phyloP scores from a whole-genome alignment of 176 grass and related monocot genomes.

The Ananas comosus region DNA sequence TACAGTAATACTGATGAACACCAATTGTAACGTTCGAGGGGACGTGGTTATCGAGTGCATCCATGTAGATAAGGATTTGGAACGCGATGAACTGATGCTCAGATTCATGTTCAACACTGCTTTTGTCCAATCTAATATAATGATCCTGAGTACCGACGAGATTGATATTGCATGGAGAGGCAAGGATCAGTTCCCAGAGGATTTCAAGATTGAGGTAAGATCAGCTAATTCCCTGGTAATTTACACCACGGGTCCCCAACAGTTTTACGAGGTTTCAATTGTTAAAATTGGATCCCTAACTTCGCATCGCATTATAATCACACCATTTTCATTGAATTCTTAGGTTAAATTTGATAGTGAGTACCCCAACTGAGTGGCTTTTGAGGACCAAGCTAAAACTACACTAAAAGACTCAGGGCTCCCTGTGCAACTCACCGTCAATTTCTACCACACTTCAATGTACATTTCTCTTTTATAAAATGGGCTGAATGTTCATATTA shows the following conservation, averaged over 20 bases:
- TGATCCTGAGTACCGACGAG: constrained; percentile 34
- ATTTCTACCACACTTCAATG: neutral
- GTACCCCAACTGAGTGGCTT: neutral
- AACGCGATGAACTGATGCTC: constrained; percentile 29
- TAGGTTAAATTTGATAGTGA: neutral
- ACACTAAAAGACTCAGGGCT: neutral
- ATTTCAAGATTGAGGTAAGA: constrained; percentile 48
- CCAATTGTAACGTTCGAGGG: constrained; percentile 29
- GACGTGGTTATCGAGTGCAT: constrained; percentile 43
- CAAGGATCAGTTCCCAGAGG: constrained; percentile 26
- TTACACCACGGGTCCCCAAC: neutral
- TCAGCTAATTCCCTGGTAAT: neutral
- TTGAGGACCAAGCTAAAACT: neutral
- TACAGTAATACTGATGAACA: constrained; percentile 25
- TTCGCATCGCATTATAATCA: no score
- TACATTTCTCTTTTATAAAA: no score
- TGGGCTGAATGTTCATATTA: neutral
- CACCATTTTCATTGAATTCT: neutral
- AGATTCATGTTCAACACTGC: constrained; percentile 57
- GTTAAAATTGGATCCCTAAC: no score
- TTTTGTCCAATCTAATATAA: constrained; percentile 44
- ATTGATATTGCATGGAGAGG: constrained; percentile 41
- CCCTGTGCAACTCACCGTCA: no score
- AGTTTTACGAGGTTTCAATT: no score
- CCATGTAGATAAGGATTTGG: constrained; percentile 18